phyloP scores from a whole-genome alignment of 495 filamentous ascomycete species.

The Rusavskia elegans region DNA sequence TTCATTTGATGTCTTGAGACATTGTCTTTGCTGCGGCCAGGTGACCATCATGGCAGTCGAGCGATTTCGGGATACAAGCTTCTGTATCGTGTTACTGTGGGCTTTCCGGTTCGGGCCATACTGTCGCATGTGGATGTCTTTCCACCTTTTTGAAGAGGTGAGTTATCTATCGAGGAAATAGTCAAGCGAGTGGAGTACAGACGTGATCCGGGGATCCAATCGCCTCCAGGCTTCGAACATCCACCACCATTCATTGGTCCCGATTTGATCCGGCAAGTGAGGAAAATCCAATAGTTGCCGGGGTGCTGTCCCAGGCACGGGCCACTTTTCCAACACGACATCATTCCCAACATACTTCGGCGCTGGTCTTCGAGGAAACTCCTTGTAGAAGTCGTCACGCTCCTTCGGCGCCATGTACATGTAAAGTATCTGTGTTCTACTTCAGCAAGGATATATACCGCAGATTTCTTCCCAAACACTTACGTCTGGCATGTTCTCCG shows the following conservation, averaged over 20 bases:
- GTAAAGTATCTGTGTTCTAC: not conserved
- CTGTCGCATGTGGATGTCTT: not conserved
- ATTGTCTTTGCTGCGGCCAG: not conserved
- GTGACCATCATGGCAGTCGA: not conserved
- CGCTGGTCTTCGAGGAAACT: not conserved
- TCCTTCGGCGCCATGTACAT: not conserved
- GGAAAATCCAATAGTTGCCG: not conserved
- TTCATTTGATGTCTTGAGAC: too few relatives aligned
- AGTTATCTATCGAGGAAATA: not conserved
- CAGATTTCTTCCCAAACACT: not conserved
- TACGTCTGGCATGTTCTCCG: not conserved
- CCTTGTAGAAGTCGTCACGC: not conserved
- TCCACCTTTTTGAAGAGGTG: not conserved
- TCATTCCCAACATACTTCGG: not conserved
- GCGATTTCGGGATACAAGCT: not conserved
- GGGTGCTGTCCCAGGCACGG: not conserved
- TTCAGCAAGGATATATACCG: not conserved
- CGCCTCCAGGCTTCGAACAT: not conserved
- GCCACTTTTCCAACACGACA: not conserved
- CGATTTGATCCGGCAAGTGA: not conserved
- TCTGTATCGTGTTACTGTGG: not conserved
- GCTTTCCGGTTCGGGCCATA: not conserved
- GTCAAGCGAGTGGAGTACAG: not conserved
- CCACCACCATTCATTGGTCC: not conserved
- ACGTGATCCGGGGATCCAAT: not conserved